Evolutionary conservation across 306 rosid genomes (phyloP).

Genomic region (Clitoria ternatea): DNA sequence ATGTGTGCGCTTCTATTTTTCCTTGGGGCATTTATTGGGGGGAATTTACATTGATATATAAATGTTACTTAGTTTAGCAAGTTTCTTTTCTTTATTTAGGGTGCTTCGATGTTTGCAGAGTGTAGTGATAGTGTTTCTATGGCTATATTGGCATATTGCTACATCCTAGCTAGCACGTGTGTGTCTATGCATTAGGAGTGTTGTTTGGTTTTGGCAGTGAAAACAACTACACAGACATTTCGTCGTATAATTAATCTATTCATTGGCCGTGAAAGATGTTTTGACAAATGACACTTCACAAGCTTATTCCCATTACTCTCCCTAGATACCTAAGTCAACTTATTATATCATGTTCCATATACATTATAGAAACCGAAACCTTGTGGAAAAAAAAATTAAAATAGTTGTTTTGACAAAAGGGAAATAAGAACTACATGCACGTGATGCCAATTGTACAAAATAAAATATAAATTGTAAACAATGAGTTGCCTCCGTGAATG

Average conservation of each 20-base stretch:
- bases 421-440: slow-evolving; percentile 20
- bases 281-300: slow-evolving; percentile 38
- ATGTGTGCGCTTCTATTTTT: slow-evolving; percentile 22
- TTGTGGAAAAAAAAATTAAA: neutral
- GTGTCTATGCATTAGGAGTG: slow-evolving; percentile 24
- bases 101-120: slow-evolving; percentile 20
- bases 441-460: slow-evolving; percentile 27
- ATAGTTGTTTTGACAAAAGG: slow-evolving; percentile 9
- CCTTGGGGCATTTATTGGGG: slow-evolving; percentile 19
- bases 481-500: slow-evolving; percentile 18
- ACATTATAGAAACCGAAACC: neutral
- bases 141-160: too few relatives aligned
- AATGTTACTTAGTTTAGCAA: neutral
- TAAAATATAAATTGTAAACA: neutral
- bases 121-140: neutral
- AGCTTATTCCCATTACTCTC: slow-evolving; percentile 18
- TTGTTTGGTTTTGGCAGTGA: slow-evolving; percentile 21
- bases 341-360: neutral
- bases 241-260: slow-evolving; percentile 27
- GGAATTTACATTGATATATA: slow-evolving; percentile 8
- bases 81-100: slow-evolving; percentile 16
- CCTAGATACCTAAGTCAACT: neutral
- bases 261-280: slow-evolving; percentile 16
- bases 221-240: slow-evolving; percentile 39
- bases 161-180: slow-evolving; percentile 33